Evolutionary conservation across 1,284 basidiomycete species (phyloP), one percentile per base, ranked within the genome.

Genomic region (Apiotrichum siamense): DNA sequence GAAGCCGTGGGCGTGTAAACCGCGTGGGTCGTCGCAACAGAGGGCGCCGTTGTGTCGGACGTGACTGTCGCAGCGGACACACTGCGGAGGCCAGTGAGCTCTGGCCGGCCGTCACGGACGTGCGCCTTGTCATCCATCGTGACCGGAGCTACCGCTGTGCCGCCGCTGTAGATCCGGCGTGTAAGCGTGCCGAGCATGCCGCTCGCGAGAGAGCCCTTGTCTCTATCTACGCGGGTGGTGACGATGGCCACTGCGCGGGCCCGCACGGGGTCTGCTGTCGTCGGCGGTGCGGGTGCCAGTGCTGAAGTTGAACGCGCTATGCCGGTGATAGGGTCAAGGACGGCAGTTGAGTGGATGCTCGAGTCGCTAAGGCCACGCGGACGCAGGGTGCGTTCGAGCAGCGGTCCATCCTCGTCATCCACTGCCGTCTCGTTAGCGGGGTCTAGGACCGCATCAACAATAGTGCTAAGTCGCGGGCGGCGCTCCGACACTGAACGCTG

Each of bases 361-460:
- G 89, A 91, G 69, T 96, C 92, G 1, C 86, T 89, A 35, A 94
- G 73, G 1, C 89, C 88, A 47, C 91, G 80, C 17, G 85, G 80
- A 20, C 83, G 81, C 6, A 93, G 76, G 5, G 82, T 83, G 24
- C 84, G 81, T 50, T 86, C 79, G n/a, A 84, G 72, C 13, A 77
- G 52, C 38, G 69, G 76, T 11, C 43, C 50, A 26, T 64, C 67
- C 18, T 24, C 29, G 15, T 64, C 59, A 31, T 62, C 63, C 11
- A 33, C 7, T 10, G 67, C 60, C 9, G 67, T 66, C 56, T 49
- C 74, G 55, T 70, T 63, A 18, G 77, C 70, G 17, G 77, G 74
- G 58, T 90, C 87, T 48, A 89, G 80, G 11, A 88, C 81, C 2
- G 87, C 86, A 63, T 91, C 87, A 2, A 88, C 82, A 44, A 83